These are phyloP conservation scores for Talaromyces sp. DNA, from an alignment of 2,329 filamentous ascomycete species.

Conservation along the genomic window DNA sequence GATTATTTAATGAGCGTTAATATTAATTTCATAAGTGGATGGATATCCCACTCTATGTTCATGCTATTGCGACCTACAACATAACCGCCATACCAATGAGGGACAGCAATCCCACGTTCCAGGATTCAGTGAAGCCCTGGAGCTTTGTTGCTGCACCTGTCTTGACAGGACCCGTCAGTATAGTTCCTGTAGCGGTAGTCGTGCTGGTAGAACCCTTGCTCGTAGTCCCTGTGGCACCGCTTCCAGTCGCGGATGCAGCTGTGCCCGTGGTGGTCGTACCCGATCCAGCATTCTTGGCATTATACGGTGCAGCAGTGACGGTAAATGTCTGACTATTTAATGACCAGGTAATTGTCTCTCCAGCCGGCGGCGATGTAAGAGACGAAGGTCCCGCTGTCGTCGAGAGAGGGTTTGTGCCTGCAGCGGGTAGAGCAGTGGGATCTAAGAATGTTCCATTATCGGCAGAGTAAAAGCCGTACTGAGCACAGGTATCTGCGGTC, in stretches of 20 bases:
- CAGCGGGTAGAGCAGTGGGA: slow-evolving; percentile 23
- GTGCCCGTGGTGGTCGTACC: background rate
- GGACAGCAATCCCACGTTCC: background rate
- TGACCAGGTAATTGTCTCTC: slow-evolving; percentile 35
- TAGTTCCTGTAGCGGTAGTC: background rate
- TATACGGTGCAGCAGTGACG: slow-evolving; percentile 33
- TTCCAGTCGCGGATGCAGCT: background rate
- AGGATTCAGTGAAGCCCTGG: background rate
- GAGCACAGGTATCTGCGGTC: slow-evolving; percentile 22
- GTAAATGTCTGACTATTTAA: slow-evolving; percentile 33
- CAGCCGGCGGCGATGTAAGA: slow-evolving; percentile 31
- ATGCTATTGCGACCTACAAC: background rate
- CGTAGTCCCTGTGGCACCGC: background rate
- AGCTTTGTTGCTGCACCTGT: background rate
- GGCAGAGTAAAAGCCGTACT: slow-evolving; percentile 22
- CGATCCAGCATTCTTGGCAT: slow-evolving; percentile 20
- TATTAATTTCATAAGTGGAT: background rate
- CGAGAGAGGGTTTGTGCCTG: slow-evolving; percentile 30
- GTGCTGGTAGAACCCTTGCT: background rate
- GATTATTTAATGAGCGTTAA: no score
- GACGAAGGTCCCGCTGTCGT: slow-evolving; percentile 30
- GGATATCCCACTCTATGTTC: background rate
- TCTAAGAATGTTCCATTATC: slow-evolving; percentile 20
- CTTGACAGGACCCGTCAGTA: background rate
- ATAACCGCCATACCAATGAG: background rate